phyloP scores from a whole-genome alignment of 169 alveolate genomes.

The Cryptosporidium tyzzeri region DNA sequence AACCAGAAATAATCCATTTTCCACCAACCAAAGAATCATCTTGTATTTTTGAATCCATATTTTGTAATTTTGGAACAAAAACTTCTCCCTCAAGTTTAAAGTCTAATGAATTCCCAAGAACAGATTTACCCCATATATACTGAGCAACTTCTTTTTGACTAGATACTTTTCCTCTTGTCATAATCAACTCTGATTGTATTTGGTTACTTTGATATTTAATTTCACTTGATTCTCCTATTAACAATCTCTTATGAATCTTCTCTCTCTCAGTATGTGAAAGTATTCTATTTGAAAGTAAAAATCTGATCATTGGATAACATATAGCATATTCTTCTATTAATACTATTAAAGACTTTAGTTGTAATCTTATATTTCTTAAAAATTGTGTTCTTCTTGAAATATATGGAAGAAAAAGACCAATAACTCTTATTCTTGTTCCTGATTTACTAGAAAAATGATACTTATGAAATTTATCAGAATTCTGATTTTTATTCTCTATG shows the following conservation, averaged over 20 bases:
- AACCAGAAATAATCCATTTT: conserved; percentile 42
- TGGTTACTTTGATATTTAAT: conserved; percentile 16
- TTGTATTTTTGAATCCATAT: background rate
- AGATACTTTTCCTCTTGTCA: conserved; percentile 39
- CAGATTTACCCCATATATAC: conserved; percentile 63
- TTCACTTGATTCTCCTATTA: background rate
- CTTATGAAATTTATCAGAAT: background rate
- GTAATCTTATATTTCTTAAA: conserved; percentile 9
- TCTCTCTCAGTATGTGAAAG: conserved; percentile 37
- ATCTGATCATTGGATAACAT: conserved; percentile 58
- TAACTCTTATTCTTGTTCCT: conserved; percentile 44
- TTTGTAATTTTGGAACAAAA: conserved; percentile 25
- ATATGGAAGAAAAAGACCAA: conserved; percentile 51
- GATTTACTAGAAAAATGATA: conserved; percentile 8
- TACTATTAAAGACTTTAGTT: conserved; percentile 48
- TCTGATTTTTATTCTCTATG: background rate
- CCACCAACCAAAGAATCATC: conserved; percentile 43
- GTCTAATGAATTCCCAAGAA: conserved; percentile 37
- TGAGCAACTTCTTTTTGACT: conserved; percentile 61
- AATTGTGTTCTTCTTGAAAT: conserved; percentile 60
- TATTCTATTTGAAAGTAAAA: conserved; percentile 31
- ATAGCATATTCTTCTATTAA: conserved; percentile 68
- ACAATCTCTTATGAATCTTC: conserved; percentile 21
- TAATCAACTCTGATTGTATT: background rate
- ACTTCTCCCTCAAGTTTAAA: conserved; percentile 35